phyloP scores from a whole-genome alignment of 2,329 filamentous ascomycete genomes.

The Pseudocercospora crystallina region DNA sequence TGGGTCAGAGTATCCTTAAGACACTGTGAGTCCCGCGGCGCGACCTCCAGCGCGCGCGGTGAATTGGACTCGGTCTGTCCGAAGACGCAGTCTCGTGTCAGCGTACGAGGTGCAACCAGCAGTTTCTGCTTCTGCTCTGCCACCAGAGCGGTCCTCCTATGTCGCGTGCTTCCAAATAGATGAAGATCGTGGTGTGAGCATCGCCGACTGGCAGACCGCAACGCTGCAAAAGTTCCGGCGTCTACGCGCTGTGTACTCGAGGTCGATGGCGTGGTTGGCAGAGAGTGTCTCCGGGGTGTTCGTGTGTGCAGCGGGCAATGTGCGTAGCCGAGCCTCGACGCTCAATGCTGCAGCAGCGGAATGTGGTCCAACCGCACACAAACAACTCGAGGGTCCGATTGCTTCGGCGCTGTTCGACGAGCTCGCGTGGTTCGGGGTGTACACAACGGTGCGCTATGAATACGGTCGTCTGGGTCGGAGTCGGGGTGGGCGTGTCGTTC shows the following conservation, averaged over 20 bases:
- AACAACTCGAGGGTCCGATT: too few relatives aligned
- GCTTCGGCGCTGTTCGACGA: too few relatives aligned
- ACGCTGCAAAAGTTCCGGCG: slow-evolving; percentile 4
- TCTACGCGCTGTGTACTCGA: slow-evolving; percentile 5
- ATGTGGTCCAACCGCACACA: too few relatives aligned
- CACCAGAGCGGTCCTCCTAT: not conserved
- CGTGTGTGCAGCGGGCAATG: too few relatives aligned
- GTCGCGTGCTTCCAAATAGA: slow-evolving; percentile 12
- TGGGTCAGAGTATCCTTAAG: slow-evolving; percentile 2
- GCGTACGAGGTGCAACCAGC: not conserved
- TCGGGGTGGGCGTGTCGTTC: too few relatives aligned
- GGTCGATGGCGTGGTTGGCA: not conserved
- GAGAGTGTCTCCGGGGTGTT: too few relatives aligned
- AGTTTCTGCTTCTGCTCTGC: slow-evolving; percentile 4
- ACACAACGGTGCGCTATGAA: too few relatives aligned
- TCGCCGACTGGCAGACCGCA: slow-evolving; percentile 7
- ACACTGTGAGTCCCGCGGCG: slow-evolving; percentile 3
- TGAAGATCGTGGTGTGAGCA: slow-evolving; percentile 1
- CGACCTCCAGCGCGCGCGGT: slow-evolving; percentile 12
- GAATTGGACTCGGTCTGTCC: slow-evolving; percentile 1
- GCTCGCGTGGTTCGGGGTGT: too few relatives aligned
- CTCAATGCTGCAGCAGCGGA: too few relatives aligned
- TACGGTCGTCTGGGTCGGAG: too few relatives aligned
- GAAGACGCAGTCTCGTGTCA: slow-evolving; percentile 1
- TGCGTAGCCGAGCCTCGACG: too few relatives aligned